Evolutionary conservation across 495 filamentous ascomycete genomes (phyloP).

Genomic region (Aspergillus hancockii): DNA sequence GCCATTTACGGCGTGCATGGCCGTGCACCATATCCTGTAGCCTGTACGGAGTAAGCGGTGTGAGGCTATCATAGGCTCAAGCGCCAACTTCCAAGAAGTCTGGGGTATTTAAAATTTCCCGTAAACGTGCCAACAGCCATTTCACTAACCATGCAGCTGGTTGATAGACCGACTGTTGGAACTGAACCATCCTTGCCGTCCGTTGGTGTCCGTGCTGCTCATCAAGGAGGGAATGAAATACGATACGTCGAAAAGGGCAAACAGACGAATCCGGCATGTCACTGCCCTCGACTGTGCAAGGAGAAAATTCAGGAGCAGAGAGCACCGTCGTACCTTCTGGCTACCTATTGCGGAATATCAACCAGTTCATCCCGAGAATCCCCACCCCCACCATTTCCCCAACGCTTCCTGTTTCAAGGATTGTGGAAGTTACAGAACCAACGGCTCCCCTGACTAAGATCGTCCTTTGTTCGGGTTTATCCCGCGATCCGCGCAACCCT

Average conservation of each 20-base stretch:
- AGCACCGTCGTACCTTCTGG: background rate
- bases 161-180: background rate
- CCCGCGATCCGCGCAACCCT: slow-evolving; percentile 25
- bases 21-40: background rate
- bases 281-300: background rate
- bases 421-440: background rate
- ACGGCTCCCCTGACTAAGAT: slow-evolving; percentile 10
- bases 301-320: background rate
- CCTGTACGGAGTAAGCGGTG: background rate
- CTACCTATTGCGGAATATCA: background rate
- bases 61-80: background rate
- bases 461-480: slow-evolving; percentile 13
- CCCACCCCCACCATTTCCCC: background rate
- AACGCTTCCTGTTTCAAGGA: slow-evolving; percentile 3
- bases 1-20: background rate
- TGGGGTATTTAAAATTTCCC: slow-evolving; percentile 1
- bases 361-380: background rate
- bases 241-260: background rate
- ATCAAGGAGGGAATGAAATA: background rate
- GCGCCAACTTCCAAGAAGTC: background rate
- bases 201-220: background rate
- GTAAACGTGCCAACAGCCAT: background rate
- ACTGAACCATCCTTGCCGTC: background rate
- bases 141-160: background rate
- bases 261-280: background rate